Evolutionary conservation across 2,329 filamentous ascomycete species (phyloP).

Genomic region (Trichoderma cornu-damae): DNA sequence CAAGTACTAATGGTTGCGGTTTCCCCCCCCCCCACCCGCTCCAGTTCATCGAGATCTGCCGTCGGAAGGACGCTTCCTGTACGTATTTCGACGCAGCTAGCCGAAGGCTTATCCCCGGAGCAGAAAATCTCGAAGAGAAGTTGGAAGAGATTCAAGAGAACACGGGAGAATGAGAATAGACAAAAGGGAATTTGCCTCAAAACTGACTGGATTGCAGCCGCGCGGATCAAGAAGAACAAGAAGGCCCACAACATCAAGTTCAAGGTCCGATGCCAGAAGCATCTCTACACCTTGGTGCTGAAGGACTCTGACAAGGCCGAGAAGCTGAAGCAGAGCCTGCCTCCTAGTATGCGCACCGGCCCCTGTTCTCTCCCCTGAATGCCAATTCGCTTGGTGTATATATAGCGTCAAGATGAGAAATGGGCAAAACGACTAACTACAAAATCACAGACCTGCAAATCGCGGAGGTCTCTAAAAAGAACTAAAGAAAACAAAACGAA

Average conservation of each 20-base stretch:
- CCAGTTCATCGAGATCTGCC: slow-evolving; percentile 99
- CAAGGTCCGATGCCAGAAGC: slow-evolving; percentile 97
- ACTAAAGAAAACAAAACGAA: slow-evolving; percentile 31
- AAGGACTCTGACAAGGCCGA: slow-evolving; percentile 99
- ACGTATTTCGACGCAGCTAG: slow-evolving; percentile 45
- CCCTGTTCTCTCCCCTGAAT: not conserved
- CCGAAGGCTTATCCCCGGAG: not conserved
- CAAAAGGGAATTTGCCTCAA: slow-evolving; percentile 24
- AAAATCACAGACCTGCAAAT: slow-evolving; percentile 49
- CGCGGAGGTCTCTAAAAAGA: slow-evolving; percentile 54
- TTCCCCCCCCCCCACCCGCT: too few species aligned
- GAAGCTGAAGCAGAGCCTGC: slow-evolving; percentile 99
- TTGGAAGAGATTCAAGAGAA: not conserved
- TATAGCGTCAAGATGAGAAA: slow-evolving; percentile 19
- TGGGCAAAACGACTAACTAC: not conserved
- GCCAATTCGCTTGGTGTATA: not conserved
- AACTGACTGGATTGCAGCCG: slow-evolving; percentile 52
- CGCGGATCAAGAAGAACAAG: slow-evolving; percentile 94
- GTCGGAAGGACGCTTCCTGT: slow-evolving; percentile 99
- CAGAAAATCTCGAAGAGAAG: not conserved
- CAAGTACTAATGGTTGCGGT: slow-evolving; percentile 32
- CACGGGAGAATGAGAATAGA: not conserved
- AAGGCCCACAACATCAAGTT: slow-evolving; percentile 94
- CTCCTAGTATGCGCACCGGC: slow-evolving; percentile 69
- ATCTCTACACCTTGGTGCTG: slow-evolving; percentile 96